These are phyloP conservation scores for Ogataea nitratoaversa DNA, from an alignment of 805 yeast genomes.

Conservation along the genomic window DNA sequence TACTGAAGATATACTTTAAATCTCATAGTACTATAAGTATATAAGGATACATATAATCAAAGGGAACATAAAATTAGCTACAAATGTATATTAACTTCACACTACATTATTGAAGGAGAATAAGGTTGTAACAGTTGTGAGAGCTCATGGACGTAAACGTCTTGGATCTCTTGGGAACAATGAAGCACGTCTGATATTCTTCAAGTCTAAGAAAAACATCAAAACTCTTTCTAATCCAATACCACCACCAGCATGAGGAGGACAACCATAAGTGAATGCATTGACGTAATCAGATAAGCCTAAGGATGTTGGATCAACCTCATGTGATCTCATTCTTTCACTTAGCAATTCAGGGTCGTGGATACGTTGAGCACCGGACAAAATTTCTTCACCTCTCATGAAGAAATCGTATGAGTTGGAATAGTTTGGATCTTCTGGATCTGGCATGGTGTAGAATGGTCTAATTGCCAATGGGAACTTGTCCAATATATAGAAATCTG, in stretches of 20 bases:
- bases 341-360: slow-evolving; percentile 84
- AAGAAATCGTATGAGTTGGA: slow-evolving; percentile 98
- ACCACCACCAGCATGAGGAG: slow-evolving; percentile 99
- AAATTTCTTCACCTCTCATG: slow-evolving; percentile 99
- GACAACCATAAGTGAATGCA: slow-evolving; percentile 91
- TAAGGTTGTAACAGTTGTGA: no score
- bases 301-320: slow-evolving; percentile 70
- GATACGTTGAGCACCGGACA: slow-evolving; percentile 99
- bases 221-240: slow-evolving; percentile 98
- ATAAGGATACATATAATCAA: no score
- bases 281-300: slow-evolving; percentile 90
- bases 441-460: slow-evolving; percentile 99
- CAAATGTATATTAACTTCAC: no score
- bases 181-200: slow-evolving; percentile 97
- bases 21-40: no score
- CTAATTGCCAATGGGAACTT: slow-evolving; percentile 95
- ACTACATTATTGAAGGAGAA: not conserved
- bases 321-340: slow-evolving; percentile 81
- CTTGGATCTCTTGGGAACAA: slow-evolving; percentile 98
- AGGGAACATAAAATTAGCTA: no score
- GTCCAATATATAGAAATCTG: slow-evolving; percentile 97
- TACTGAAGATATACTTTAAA: no score
- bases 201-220: slow-evolving; percentile 95
- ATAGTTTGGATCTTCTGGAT: slow-evolving; percentile 83
- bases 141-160: slow-evolving; percentile 91